Percentiles rank a stretch among this genome's conserved stretches.
Evolutionary conservation across 2,329 filamentous ascomycete species (phyloP).

Genomic region (Colletotrichum destructivum): DNA sequence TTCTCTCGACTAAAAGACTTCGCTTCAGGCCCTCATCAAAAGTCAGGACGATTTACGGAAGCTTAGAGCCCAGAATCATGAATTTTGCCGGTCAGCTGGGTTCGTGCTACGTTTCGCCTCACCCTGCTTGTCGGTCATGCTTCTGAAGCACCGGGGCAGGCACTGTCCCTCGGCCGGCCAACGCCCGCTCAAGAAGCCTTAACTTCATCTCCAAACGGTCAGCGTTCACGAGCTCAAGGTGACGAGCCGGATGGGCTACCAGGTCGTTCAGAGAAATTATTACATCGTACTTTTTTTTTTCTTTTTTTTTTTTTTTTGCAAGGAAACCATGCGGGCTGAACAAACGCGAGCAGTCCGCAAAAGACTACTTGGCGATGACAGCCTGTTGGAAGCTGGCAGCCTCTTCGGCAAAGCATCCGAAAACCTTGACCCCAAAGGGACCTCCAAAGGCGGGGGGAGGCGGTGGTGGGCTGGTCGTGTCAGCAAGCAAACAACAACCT

Average conservation of each 20-base stretch:
- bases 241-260: neutral
- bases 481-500: neutral
- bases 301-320: neutral
- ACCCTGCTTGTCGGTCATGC: neutral
- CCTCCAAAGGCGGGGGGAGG: too few relatives aligned
- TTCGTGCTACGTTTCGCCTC: neutral
- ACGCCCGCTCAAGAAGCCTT: neutral
- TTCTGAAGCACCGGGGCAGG: too few relatives aligned
- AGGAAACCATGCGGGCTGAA: neutral
- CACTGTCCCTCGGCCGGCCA: too few relatives aligned
- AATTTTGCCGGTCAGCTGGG: neutral
- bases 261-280: neutral
- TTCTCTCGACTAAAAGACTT: neutral
- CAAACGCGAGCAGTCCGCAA: conserved; percentile 4
- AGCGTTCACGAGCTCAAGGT: neutral
- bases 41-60: neutral
- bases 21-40: neutral
- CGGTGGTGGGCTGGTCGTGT: conserved; percentile 17
- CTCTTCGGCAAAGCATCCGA: conserved; percentile 33
- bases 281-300: too few relatives aligned
- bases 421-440: conserved; percentile 20
- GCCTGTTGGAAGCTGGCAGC: conserved; percentile 7
- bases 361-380: conserved; percentile 12
- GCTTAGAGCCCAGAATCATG: neutral
- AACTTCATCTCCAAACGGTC: neutral